phyloP scores from a whole-genome alignment of 768 basidiomycete species.

The Suillus clintonianus region DNA sequence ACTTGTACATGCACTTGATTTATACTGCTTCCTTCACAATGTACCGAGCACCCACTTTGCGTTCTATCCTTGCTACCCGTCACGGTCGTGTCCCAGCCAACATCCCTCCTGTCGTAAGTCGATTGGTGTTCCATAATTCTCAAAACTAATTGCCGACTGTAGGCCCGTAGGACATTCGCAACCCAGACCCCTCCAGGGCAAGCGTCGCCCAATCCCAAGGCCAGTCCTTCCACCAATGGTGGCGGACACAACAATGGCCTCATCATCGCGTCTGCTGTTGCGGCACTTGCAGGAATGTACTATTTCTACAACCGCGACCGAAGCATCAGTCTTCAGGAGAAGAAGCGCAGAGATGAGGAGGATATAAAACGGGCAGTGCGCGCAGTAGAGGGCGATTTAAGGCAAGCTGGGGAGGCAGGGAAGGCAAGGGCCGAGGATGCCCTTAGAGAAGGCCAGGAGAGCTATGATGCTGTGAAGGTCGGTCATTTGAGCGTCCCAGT shows the following conservation, averaged over 20 bases:
- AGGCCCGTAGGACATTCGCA: constrained; percentile 16
- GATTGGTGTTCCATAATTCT: not conserved
- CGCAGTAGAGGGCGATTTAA: constrained; percentile 15
- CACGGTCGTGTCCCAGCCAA: not conserved
- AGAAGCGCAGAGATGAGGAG: constrained; percentile 33
- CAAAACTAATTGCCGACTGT: constrained; percentile 1
- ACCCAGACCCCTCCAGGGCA: constrained; percentile 13
- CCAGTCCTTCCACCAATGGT: constrained; percentile 3
- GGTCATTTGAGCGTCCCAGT: constrained; percentile 2
- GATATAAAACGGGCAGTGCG: constrained; percentile 30
- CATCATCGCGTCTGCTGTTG: constrained; percentile 32
- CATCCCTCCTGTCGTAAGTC: constrained; percentile 5
- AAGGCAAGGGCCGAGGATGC: constrained; percentile 30
- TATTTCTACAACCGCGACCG: constrained; percentile 36
- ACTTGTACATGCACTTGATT: not conserved
- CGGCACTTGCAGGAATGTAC: constrained; percentile 37
- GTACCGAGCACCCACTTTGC: constrained; percentile 2
- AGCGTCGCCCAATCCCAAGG: constrained; percentile 6
- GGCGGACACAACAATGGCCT: constrained; percentile 25
- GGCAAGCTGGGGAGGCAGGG: constrained; percentile 28
- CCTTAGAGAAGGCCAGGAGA: constrained; percentile 30
- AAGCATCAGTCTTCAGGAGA: constrained; percentile 20
- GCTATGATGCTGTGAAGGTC: constrained; percentile 39
- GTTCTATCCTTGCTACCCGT: not conserved
- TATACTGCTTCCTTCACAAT: not conserved